These are phyloP conservation scores for Cardiosporidium cionae DNA, from an alignment of 169 alveolate genomes.

Conservation along the genomic window DNA sequence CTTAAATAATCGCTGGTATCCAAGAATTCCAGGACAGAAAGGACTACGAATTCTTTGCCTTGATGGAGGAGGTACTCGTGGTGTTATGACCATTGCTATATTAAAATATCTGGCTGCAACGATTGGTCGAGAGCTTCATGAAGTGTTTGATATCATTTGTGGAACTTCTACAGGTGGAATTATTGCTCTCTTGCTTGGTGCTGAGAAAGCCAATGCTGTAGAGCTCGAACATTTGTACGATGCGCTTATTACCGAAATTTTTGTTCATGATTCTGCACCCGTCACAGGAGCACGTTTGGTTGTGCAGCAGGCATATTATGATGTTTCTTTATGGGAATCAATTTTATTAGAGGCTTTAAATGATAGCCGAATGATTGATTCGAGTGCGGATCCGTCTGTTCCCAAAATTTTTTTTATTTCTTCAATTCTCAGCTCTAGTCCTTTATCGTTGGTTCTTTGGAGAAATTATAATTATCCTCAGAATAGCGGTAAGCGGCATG, in stretches of 20 bases:
- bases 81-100: constrained; percentile 64
- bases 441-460: constrained; percentile 58
- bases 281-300: constrained; percentile 56
- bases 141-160: constrained; percentile 64
- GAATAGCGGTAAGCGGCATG: constrained; percentile 2
- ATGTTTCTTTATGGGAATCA: constrained; percentile 46
- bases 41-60: constrained; percentile 58
- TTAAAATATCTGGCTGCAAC: constrained; percentile 38
- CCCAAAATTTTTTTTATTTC: constrained; percentile 68
- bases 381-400: constrained; percentile 54
- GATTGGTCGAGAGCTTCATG: constrained; percentile 46
- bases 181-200: constrained; percentile 57
- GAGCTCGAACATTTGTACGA: constrained; percentile 53
- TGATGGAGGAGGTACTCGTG: constrained; percentile 78
- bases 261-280: constrained; percentile 52
- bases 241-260: constrained; percentile 54
- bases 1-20: constrained; percentile 14
- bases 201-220: constrained; percentile 54
- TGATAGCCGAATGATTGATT: constrained; percentile 57
- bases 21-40: constrained; percentile 34
- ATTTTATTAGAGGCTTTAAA: constrained; percentile 47
- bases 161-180: constrained; percentile 78
- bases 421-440: constrained; percentile 50
- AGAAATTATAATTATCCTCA: constrained; percentile 50
- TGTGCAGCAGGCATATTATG: constrained; percentile 62